phyloP scores from a whole-genome alignment of 352 stramenopile genomes.

The Globisporangium echinulatum region DNA sequence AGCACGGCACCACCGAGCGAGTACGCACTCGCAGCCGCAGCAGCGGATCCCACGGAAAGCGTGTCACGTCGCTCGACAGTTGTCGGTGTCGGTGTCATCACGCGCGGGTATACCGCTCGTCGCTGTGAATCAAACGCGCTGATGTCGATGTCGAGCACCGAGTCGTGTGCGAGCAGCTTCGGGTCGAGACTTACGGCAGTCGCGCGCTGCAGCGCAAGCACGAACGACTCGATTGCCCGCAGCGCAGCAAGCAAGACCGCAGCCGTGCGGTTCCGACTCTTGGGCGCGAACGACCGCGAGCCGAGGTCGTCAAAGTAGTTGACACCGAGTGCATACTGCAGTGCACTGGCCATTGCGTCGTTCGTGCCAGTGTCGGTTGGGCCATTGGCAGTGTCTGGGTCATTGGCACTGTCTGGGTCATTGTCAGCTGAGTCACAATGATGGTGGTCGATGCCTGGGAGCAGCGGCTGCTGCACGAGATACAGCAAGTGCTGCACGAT shows the following conservation, averaged over 20 bases:
- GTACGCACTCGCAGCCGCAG: constrained; percentile 13
- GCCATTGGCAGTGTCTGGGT: too few relatives aligned
- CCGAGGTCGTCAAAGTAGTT: constrained; percentile 72
- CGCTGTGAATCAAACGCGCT: constrained; percentile 21
- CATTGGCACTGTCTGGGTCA: background rate
- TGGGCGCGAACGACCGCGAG: constrained; percentile 36
- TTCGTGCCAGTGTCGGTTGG: background rate
- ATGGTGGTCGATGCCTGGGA: constrained; percentile 14
- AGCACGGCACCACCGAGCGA: constrained; percentile 36
- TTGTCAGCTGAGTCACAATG: background rate
- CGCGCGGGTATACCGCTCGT: constrained; percentile 27
- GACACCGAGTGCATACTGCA: constrained; percentile 31
- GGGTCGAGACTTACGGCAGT: constrained; percentile 32
- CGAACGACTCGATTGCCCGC: constrained; percentile 52
- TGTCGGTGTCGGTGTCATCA: background rate
- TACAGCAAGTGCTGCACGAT: constrained; percentile 58
- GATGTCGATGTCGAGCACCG: constrained; percentile 14
- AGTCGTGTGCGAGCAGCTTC: constrained; percentile 29
- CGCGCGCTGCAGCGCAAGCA: constrained; percentile 34
- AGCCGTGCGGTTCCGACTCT: constrained; percentile 34
- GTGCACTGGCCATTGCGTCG: constrained; percentile 16
- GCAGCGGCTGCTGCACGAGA: constrained; percentile 55
- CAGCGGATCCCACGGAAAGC: background rate
- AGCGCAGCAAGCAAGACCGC: constrained; percentile 56
- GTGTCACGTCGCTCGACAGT: background rate